A percentile compares a stretch with the other conserved stretches of the same genome.
phyloP scores from a whole-genome alignment of 805 yeast genomes.

The Sugiyamaella qingdaonensis region DNA sequence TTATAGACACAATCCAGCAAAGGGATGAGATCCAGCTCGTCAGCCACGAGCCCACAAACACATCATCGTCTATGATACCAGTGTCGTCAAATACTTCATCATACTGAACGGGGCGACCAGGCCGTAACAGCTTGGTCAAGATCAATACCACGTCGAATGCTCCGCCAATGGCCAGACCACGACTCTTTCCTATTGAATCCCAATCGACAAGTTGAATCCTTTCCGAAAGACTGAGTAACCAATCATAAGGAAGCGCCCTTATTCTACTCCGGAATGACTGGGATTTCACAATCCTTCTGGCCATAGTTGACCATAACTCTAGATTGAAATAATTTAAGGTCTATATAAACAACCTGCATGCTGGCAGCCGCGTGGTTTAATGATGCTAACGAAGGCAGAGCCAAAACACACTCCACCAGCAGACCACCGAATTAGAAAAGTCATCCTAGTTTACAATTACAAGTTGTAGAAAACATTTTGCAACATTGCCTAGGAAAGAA shows the following conservation, averaged over 20 bases:
- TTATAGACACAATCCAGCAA: not conserved
- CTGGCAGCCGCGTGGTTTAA: not conserved
- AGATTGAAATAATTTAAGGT: not conserved
- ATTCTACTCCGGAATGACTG: conserved; percentile 12
- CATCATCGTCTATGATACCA: not conserved
- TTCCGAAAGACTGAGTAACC: conserved; percentile 26
- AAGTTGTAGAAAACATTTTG: no score
- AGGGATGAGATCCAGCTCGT: not conserved
- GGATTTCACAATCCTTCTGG: conserved; percentile 8
- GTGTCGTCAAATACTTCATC: conserved; percentile 12
- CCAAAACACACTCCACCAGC: no score
- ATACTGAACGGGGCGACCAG: not conserved
- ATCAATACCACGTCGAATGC: conserved; percentile 21
- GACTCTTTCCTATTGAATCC: conserved; percentile 23
- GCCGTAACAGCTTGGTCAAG: conserved; percentile 9
- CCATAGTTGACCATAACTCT: not conserved
- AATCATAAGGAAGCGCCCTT: conserved; percentile 25
- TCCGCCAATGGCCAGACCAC: conserved; percentile 23
- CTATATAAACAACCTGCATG: not conserved
- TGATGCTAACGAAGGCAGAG: not conserved
- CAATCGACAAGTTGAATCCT: conserved; percentile 27
- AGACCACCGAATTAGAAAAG: no score
- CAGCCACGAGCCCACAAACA: not conserved
- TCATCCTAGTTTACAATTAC: no score
- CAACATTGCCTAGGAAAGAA: no score